phyloP scores from a whole-genome alignment of 2,329 filamentous ascomycete species.

The Fusarium veterinarium region DNA sequence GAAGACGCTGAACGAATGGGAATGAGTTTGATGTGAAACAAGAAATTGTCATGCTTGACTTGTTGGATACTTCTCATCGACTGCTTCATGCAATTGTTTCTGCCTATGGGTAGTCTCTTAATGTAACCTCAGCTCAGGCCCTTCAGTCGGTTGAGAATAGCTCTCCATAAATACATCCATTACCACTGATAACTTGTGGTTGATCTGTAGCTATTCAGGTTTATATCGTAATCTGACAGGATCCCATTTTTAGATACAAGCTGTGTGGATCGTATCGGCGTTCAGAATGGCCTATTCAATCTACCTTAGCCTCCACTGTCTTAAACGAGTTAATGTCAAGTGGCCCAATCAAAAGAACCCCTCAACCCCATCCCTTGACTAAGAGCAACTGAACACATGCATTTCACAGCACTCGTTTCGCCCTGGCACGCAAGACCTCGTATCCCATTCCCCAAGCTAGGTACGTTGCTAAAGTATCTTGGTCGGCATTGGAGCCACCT shows the following conservation, averaged over 20 bases:
- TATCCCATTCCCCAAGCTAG: slow-evolving; percentile 35
- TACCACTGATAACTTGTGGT: background rate
- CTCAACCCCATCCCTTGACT: slow-evolving; percentile 31
- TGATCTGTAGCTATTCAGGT: background rate
- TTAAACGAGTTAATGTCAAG: slow-evolving; percentile 1
- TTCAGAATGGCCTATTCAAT: slow-evolving; percentile 18
- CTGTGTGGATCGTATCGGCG: slow-evolving; percentile 20
- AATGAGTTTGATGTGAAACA: background rate
- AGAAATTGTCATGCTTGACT: background rate
- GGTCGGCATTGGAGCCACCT: slow-evolving; percentile 36
- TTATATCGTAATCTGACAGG: slow-evolving; percentile 12
- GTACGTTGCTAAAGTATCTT: slow-evolving; percentile 14
- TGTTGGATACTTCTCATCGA: background rate
- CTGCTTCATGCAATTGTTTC: background rate
- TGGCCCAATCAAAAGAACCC: slow-evolving; percentile 36
- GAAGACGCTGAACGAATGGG: background rate
- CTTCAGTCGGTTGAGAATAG: background rate
- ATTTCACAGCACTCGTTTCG: slow-evolving; percentile 29
- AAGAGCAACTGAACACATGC: slow-evolving; percentile 32
- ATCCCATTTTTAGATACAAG: slow-evolving; percentile 26
- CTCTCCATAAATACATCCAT: background rate
- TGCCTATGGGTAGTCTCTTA: too few species aligned
- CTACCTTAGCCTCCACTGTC: background rate
- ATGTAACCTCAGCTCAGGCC: too few species aligned
- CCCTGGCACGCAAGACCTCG: slow-evolving; percentile 38